These are phyloP conservation scores for Mortierella hygrophila DNA, from an alignment of 192 early-diverging fungal species.

Conservation along the genomic window DNA sequence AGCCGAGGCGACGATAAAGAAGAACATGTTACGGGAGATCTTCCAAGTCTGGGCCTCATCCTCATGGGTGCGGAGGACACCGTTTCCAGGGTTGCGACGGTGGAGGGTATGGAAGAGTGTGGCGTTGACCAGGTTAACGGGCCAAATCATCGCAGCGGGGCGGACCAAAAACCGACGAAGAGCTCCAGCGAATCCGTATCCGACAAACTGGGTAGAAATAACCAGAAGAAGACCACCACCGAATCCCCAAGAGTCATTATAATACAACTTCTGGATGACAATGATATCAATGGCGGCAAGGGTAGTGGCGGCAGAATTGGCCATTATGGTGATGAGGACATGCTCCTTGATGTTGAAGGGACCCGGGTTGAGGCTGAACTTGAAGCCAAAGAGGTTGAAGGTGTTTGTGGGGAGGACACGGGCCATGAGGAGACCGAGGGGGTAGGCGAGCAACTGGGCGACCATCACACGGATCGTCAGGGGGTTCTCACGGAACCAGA, in stretches of 20 bases:
- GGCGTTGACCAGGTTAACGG: slow-evolving; percentile 79
- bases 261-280: slow-evolving; percentile 75
- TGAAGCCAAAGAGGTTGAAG: slow-evolving; percentile 63
- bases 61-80: slow-evolving; percentile 12
- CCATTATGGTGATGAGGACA: slow-evolving; percentile 85
- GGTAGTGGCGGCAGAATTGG: slow-evolving; percentile 75
- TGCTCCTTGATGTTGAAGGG: slow-evolving; percentile 94
- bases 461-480: slow-evolving; percentile 77
- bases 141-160: slow-evolving; percentile 92
- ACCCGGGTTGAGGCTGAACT: slow-evolving; percentile 79
- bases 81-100: slow-evolving; percentile 60
- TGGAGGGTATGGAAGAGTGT: slow-evolving; percentile 86
- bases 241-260: slow-evolving; percentile 76
- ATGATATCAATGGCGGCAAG: slow-evolving; percentile 84
- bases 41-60: slow-evolving; percentile 38
- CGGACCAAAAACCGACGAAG: slow-evolving; percentile 86
- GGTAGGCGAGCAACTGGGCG: slow-evolving; percentile 82
- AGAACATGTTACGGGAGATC: slow-evolving; percentile 67
- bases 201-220: slow-evolving; percentile 72
- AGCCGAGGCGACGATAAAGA: slow-evolving; percentile 54
- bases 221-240: slow-evolving; percentile 74
- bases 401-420: slow-evolving; percentile 67
- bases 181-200: slow-evolving; percentile 76
- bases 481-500: slow-evolving; percentile 89
- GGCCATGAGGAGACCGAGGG: slow-evolving; percentile 77